Conservation (phyloP, 768 basidiomycete species). For the Macrocybe gigantea region DNA sequence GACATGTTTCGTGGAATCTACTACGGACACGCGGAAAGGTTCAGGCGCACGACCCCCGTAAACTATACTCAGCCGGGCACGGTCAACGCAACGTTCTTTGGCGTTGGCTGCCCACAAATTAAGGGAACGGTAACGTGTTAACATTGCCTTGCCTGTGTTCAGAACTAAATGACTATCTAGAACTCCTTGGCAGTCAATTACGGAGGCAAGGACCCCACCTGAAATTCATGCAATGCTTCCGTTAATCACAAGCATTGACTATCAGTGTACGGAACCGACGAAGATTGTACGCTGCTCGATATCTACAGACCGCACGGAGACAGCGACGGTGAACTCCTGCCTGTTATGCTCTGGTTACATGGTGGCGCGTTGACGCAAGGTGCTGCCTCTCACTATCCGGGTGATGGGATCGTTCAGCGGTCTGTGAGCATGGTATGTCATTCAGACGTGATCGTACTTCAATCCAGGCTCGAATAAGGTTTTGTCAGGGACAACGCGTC, state of each 20-base stretch:
- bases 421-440: constrained; percentile 10
- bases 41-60: constrained; percentile 9
- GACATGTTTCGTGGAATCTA: constrained; percentile 14
- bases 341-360: constrained; percentile 15
- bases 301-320: constrained; percentile 11
- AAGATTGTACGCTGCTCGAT: constrained; percentile 14
- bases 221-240: neutral
- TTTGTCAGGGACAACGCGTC: constrained; percentile 8
- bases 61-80: constrained; percentile 2
- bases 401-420: constrained; percentile 12
- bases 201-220: constrained; percentile 6
- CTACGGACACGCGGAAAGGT: constrained; percentile 11
- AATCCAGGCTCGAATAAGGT: too few relatives aligned
- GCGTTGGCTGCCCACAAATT: constrained; percentile 13
- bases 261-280: constrained; percentile 12
- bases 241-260: neutral
- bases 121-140: constrained; percentile 10
- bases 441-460: neutral
- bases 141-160: too few relatives aligned
- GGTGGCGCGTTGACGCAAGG: constrained; percentile 15
- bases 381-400: constrained; percentile 13
- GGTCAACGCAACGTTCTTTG: constrained; percentile 8
- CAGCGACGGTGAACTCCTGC: constrained; percentile 6
- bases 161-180: constrained; percentile 1
- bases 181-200: constrained; percentile 13